Conservation (phyloP, 179 eudicot species). For the Corrigiola litoralis region DNA sequence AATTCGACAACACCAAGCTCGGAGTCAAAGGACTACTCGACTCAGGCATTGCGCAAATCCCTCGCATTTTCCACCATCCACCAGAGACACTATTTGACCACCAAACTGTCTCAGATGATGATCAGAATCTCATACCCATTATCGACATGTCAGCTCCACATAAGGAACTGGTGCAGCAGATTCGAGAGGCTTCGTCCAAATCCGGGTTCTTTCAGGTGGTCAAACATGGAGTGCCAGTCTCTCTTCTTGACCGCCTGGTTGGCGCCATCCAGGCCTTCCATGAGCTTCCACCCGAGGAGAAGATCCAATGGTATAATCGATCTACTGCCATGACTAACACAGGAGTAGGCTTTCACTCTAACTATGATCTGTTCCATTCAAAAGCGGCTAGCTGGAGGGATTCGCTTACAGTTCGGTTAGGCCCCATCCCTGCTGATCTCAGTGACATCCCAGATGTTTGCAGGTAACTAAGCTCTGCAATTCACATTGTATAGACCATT, state of each 20-base stretch:
- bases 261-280: constrained; percentile 31
- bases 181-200: constrained; percentile 33
- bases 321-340: not conserved
- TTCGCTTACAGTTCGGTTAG: constrained; percentile 42
- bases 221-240: constrained; percentile 47
- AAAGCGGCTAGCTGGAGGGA: constrained; percentile 84
- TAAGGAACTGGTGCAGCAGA: constrained; percentile 19
- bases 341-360: constrained; percentile 32
- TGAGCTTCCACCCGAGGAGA: constrained; percentile 36
- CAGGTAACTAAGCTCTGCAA: constrained; percentile 19
- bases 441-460: constrained; percentile 28
- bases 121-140: constrained; percentile 32
- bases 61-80: constrained; percentile 55
- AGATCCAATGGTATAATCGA: constrained; percentile 31
- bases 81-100: constrained; percentile 26
- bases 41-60: constrained; percentile 48
- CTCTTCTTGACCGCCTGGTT: constrained; percentile 26
- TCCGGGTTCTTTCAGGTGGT: constrained; percentile 64
- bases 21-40: constrained; percentile 72
- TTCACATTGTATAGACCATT: not conserved
- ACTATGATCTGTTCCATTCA: constrained; percentile 53
- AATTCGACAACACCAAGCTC: constrained; percentile 55
- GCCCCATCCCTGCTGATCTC: constrained; percentile 20
- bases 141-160: constrained; percentile 48
- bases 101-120: not conserved